These are phyloP conservation scores for Jaminaea rosea DNA, from an alignment of 1,284 basidiomycete genomes.

Conservation along the genomic window DNA sequence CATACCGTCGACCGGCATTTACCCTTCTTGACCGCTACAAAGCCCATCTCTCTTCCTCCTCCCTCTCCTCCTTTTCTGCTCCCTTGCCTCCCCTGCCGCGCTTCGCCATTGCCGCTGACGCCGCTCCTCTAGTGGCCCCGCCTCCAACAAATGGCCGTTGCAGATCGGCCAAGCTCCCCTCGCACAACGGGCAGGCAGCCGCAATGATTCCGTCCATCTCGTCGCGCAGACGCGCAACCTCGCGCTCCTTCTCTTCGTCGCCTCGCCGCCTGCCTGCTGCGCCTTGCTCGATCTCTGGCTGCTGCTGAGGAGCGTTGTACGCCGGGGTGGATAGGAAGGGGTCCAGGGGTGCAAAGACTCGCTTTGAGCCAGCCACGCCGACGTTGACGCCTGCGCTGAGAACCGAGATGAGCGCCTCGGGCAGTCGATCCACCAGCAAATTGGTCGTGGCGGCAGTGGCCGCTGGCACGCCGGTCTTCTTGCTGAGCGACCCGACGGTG, in stretches of 20 bases:
- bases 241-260: slow-evolving; percentile 29
- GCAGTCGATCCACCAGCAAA: slow-evolving; percentile 30
- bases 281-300: neutral
- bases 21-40: too few relatives aligned
- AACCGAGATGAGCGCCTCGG: slow-evolving; percentile 40
- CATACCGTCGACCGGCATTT: too few relatives aligned
- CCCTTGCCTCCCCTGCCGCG: too few relatives aligned
- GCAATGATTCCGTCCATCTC: slow-evolving; percentile 44
- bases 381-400: slow-evolving; percentile 36
- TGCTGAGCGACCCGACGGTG: slow-evolving; percentile 1
- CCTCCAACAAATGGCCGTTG: slow-evolving; percentile 25
- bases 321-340: slow-evolving; percentile 13
- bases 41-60: too few relatives aligned
- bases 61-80: too few relatives aligned
- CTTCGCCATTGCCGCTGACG: too few relatives aligned
- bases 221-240: slow-evolving; percentile 22
- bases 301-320: neutral
- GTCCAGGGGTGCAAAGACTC: slow-evolving; percentile 34
- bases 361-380: slow-evolving; percentile 29
- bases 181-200: slow-evolving; percentile 36
- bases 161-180: slow-evolving; percentile 30
- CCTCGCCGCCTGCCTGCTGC: slow-evolving; percentile 3
- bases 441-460: neutral
- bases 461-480: neutral
- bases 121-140: too few relatives aligned